phyloP scores from a whole-genome alignment of 768 basidiomycete genomes.

The Suillus discolor region DNA sequence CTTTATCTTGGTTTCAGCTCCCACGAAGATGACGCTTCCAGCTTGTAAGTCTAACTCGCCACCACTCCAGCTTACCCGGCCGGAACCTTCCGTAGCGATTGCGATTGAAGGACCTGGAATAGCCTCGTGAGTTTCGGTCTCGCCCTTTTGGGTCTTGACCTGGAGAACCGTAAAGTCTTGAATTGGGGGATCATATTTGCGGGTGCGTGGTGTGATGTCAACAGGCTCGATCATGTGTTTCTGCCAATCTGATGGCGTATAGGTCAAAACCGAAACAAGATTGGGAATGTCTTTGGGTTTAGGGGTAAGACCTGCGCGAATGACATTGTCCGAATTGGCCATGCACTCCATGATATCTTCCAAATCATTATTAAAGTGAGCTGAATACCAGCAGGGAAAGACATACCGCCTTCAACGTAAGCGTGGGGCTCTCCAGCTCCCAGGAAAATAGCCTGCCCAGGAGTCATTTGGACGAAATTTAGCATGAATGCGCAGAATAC shows the following conservation, averaged over 20 bases:
- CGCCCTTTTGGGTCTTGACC: conserved; percentile 47
- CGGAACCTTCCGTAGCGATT: conserved; percentile 74
- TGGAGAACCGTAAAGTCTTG: conserved; percentile 90
- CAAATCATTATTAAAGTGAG: not conserved
- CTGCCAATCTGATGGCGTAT: conserved; percentile 65
- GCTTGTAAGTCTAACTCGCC: conserved; percentile 44
- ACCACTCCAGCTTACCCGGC: conserved; percentile 53
- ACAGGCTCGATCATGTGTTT: conserved; percentile 70
- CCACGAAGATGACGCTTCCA: conserved; percentile 85
- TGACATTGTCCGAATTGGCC: conserved; percentile 99
- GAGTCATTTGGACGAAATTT: conserved; percentile 77
- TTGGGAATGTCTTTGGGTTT: conserved; percentile 95
- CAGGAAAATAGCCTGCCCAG: conserved; percentile 92
- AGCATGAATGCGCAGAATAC: conserved; percentile 88
- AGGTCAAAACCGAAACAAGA: conserved; percentile 85
- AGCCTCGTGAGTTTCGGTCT: conserved; percentile 55
- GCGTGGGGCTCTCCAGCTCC: conserved; percentile 98
- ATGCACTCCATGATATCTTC: conserved; percentile 98
- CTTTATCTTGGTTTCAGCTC: conserved; percentile 62
- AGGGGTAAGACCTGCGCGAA: conserved; percentile 96
- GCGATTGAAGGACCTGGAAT: conserved; percentile 85
- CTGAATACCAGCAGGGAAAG: not conserved
- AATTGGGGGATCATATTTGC: conserved; percentile 88
- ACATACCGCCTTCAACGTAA: conserved; percentile 87
- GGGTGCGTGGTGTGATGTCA: conserved; percentile 31